These are phyloP conservation scores for Penicillium desertorum DNA, from an alignment of 495 filamentous ascomycete species.

Conservation along the genomic window DNA sequence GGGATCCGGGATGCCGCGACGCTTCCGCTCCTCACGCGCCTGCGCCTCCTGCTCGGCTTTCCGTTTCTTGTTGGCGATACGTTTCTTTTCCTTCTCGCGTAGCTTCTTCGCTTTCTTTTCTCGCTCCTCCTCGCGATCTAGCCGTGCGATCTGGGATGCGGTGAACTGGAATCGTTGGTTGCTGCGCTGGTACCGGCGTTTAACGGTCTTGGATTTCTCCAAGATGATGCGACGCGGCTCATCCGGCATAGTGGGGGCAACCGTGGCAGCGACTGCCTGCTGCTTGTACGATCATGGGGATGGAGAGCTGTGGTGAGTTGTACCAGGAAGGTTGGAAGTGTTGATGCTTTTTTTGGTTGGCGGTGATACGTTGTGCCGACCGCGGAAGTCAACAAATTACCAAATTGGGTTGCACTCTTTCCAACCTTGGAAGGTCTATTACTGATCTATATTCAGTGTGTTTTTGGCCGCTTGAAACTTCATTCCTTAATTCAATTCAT, in stretches of 20 bases:
- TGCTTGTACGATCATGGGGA: slow-evolving; percentile 19
- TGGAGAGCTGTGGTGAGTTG: slow-evolving; percentile 9
- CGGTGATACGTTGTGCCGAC: slow-evolving; percentile 42
- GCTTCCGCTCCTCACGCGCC: slow-evolving; percentile 44
- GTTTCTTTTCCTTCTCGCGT: slow-evolving; percentile 43
- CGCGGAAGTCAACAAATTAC: slow-evolving; percentile 28
- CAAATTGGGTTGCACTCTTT: slow-evolving; percentile 15
- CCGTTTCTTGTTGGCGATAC: slow-evolving; percentile 44
- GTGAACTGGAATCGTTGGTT: slow-evolving; percentile 45
- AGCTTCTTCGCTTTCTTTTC: slow-evolving; percentile 42
- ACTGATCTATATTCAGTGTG: not conserved
- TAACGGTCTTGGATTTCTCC: slow-evolving; percentile 47
- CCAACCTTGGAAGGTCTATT: not conserved
- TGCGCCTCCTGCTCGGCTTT: slow-evolving; percentile 45
- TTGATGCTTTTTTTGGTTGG: slow-evolving; percentile 11
- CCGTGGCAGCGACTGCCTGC: slow-evolving; percentile 24
- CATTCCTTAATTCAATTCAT: not conserved
- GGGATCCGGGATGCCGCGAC: slow-evolving; percentile 46
- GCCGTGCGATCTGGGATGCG: slow-evolving; percentile 41
- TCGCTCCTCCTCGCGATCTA: slow-evolving; percentile 48
- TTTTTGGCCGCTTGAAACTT: not conserved
- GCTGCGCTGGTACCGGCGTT: slow-evolving; percentile 50
- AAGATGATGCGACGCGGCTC: slow-evolving; percentile 43
- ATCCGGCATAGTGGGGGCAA: slow-evolving; percentile 38
- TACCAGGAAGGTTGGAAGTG: slow-evolving; percentile 3